Conservation (phyloP, 176 grass and related monocot species). For the Bonia amplexicaulis region DNA sequence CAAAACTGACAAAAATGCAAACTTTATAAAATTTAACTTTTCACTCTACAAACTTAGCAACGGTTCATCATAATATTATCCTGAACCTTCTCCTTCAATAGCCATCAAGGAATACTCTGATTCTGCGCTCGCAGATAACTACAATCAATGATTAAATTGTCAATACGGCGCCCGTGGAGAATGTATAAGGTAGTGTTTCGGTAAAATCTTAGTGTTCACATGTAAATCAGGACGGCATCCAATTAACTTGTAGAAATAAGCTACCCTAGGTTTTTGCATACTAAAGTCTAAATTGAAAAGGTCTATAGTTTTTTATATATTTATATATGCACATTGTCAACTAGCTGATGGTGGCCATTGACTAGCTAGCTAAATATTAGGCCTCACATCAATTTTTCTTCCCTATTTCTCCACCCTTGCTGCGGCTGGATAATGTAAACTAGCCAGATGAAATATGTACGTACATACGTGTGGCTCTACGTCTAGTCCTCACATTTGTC, state of each 20-base stretch:
- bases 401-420: background rate
- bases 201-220: slow-evolving; percentile 11
- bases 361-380: background rate
- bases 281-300: slow-evolving; percentile 7
- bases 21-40: too few relatives aligned
- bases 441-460: background rate
- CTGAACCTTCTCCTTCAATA: too few relatives aligned
- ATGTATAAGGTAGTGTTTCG: background rate
- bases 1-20: too few relatives aligned
- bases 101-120: too few relatives aligned
- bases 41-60: too few relatives aligned
- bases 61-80: too few relatives aligned
- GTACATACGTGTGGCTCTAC: background rate
- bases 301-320: background rate
- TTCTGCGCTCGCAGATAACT: too few relatives aligned
- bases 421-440: slow-evolving; percentile 16
- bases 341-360: slow-evolving; percentile 14
- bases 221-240: background rate
- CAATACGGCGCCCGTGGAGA: too few relatives aligned
- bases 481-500: background rate
- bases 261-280: background rate
- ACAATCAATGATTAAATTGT: background rate
- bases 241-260: slow-evolving; percentile 3
- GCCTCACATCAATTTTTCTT: background rate
- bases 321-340: slow-evolving; percentile 15